Percentiles rank a stretch among this genome's conserved stretches.
Evolutionary conservation across 106 monocot species (phyloP).

Genomic region (Gastrodia elata): DNA sequence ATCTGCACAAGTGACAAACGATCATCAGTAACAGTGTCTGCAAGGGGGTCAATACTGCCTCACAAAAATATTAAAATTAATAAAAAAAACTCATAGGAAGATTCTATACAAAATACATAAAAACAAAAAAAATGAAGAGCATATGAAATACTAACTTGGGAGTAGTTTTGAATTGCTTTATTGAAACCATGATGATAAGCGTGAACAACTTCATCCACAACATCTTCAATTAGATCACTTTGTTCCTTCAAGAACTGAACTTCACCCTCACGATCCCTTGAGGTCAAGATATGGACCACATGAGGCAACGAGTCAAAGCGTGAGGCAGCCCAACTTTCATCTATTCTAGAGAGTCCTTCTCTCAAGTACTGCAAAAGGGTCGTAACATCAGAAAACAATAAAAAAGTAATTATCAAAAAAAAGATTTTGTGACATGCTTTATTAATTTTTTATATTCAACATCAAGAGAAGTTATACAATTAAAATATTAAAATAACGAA

Average conservation of each 20-base stretch:
- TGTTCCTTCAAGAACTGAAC: slow-evolving; percentile 87
- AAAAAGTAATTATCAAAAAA: not conserved
- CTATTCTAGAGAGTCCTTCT: slow-evolving; percentile 79
- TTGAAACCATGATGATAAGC: slow-evolving; percentile 99
- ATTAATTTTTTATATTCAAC: not conserved
- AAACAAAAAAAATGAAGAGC: not conserved
- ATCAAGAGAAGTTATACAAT: not conserved
- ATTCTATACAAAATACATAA: not conserved
- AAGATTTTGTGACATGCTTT: not conserved
- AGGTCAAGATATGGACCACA: slow-evolving; percentile 97
- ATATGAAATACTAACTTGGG: slow-evolving; percentile 50
- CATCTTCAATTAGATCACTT: slow-evolving; percentile 91
- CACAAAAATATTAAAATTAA: not conserved
- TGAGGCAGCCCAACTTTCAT: slow-evolving; percentile 91
- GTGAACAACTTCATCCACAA: slow-evolving; percentile 98
- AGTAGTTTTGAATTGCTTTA: slow-evolving; percentile 99
- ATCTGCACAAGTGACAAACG: slow-evolving; percentile 36
- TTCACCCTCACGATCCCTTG: slow-evolving; percentile 92
- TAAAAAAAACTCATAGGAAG: not conserved
- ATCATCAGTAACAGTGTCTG: not conserved
- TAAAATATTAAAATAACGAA: not conserved
- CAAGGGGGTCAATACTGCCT: not conserved
- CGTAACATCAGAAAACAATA: not conserved
- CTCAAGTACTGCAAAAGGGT: slow-evolving; percentile 56
- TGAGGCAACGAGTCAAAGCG: slow-evolving; percentile 99